Evolutionary conservation across 2,329 filamentous ascomycete species (phyloP), one percentile per base, ranked within the genome.

Genomic region (Aspergillus sp.): DNA sequence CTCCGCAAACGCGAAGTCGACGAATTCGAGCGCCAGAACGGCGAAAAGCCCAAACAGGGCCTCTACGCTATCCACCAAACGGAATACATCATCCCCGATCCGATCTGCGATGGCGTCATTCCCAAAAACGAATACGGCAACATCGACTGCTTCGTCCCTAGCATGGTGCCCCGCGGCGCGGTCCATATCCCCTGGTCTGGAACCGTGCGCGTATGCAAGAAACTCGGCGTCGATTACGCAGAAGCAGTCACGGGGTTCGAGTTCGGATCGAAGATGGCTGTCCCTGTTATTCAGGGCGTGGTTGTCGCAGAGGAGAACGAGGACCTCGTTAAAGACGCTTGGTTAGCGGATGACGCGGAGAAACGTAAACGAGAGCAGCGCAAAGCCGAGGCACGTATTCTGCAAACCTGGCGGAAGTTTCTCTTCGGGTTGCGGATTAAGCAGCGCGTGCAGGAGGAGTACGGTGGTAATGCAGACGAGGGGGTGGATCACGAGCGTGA

Each of bases 181-280:
- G 85, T 90, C 0, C 95, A 99, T 73, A 83, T 98, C 2, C 92
- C 92, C 0, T 88, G 89, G 57, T 86, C 89, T 49, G 91, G 91
- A 0, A 89, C 89, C 0, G 87, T 89, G 32, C 88, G 89, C 51
- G 85, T 97, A 1, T 97, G 94, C 75, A 92, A 91, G 72, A 88
- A 90, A 63, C 81, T 99, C 0, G 87, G 87, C 4, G 89, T 98
- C 39, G 92, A 97, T 71, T 96, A 89, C 68, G 95, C 95, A 0
- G 95, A 98, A 76, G 95, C 95, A 1, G 95, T 97, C 2, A 93
- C 93, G 0, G 95, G 92, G 1, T 99, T 99, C 73, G 95, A 99
- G 72, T 99, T 98, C 73, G 94, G 94, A 0, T 89, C 95, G 68
- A 90, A 95, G 62, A 93, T 95, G 84, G 95, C 95, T 5, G 92